Base-by-base conservation (phyloP, 2,329 filamentous ascomycete species). In the Emergomyces pasteurianus region DNA sequence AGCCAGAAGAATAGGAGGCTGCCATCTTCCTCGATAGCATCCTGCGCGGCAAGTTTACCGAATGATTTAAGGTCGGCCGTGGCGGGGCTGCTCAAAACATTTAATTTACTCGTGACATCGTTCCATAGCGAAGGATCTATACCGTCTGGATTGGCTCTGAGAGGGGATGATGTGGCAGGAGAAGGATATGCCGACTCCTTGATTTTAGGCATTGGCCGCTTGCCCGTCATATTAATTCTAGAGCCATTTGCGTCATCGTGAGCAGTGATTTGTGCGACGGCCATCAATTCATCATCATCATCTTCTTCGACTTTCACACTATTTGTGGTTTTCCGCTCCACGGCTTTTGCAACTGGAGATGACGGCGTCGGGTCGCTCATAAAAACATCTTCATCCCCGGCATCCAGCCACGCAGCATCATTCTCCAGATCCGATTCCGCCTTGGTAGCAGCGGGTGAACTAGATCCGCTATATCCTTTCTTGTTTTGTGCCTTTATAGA, bases 1-100 rank as follows among this genome's bases (percentile, higher is more conserved):
- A 89, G 88, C 94, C 94, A 99, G 78, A 96, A 99, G 78, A 99
- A 90, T 66, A 87, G 87, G 36, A 99, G 80, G 67, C 89, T 95
- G 42, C 92, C 94, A 69, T 99, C 92, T 64, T 89, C 86, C 72
- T 97, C 92, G n/a, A 95, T 77, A n/a, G 89, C 91, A 73, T 95
- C 88, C 64, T 88, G 84, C 61, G 89, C 82, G 65, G 87, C 85
- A 56, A 96, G 81, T 75, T 97, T 99, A 47, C 91, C 91, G 65
- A 89, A 83, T 9, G 78, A 80, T 31, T 79, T 78, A 26, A 70
- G 67, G 40, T 79, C 77, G 65, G 90, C 87, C 2, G 83, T 72
- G 4, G 82, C 79, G 3, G 90, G 86, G 69, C 86, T 90, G 73
- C 83, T 90, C 65, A 94, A 80, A 43, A 96, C 86, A 67, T 95